These are phyloP conservation scores for Moricandia moricandioides DNA, from an alignment of 345 rosid species.

Conservation along the genomic window DNA sequence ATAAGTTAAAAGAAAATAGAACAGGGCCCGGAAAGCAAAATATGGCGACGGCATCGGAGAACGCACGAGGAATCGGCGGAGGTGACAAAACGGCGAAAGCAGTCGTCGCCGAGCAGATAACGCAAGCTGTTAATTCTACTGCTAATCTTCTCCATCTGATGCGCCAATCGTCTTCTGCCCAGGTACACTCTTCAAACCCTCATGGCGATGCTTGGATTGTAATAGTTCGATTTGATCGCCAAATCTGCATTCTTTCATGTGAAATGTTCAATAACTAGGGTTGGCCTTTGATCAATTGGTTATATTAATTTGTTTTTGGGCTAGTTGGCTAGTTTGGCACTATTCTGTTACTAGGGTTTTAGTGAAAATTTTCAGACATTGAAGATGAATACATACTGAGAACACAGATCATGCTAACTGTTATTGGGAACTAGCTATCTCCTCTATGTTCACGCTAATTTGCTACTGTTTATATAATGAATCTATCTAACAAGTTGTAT, in stretches of 20 bases:
- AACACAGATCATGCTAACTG: neutral
- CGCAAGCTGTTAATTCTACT: slow-evolving; percentile 78
- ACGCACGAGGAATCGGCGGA: slow-evolving; percentile 9
- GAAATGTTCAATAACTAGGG: neutral
- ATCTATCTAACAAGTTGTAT: neutral
- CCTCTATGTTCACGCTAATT: neutral
- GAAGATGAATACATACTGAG: neutral
- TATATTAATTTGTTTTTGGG: neutral
- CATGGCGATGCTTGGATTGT: neutral
- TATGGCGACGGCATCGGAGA: slow-evolving; percentile 32
- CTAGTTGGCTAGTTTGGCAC: neutral
- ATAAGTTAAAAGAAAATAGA: slow-evolving; percentile 7
- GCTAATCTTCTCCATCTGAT: slow-evolving; percentile 79
- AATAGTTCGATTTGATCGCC: neutral
- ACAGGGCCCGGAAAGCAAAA: neutral
- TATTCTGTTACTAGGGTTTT: neutral
- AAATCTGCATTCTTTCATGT: neutral
- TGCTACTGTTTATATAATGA: neutral
- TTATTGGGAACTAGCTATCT: neutral
- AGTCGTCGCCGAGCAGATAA: slow-evolving; percentile 65
- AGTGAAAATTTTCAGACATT: too few relatives aligned
- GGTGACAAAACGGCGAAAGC: slow-evolving; percentile 72
- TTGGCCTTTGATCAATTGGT: neutral
- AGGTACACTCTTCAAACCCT: slow-evolving; percentile 37
- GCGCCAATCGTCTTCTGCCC: slow-evolving; percentile 80